A percentile compares a stretch with the other conserved stretches of the same genome.
Conservation (phyloP, 495 filamentous ascomycete genomes). For the Podospora sp. region DNA sequence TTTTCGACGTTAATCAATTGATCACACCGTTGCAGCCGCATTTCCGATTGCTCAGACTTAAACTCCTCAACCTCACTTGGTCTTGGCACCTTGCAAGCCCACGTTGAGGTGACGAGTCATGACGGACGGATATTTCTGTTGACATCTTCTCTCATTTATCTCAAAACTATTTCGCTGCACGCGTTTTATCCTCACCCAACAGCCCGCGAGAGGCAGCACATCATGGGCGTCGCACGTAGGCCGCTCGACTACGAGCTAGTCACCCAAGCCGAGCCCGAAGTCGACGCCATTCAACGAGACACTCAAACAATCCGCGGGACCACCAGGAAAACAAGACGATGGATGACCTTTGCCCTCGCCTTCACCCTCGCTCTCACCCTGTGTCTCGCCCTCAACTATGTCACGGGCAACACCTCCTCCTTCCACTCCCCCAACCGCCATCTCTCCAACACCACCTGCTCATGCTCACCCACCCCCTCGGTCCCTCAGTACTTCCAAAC, state of each 20-base stretch:
- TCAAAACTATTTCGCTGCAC: not conserved
- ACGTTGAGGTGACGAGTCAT: not conserved
- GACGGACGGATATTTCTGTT: not conserved
- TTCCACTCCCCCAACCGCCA: constrained; percentile 7
- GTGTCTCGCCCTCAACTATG: constrained; percentile 21
- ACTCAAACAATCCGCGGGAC: not conserved
- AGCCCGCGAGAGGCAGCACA: not conserved
- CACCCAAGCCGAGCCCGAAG: constrained; percentile 12
- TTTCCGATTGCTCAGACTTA: not conserved
- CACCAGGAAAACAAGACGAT: constrained; percentile 3
- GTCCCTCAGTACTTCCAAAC: constrained; percentile 63
- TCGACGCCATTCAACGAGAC: not conserved
- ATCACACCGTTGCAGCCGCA: not conserved
- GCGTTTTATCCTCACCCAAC: not conserved
- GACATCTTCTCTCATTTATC: not conserved
- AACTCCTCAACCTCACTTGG: not conserved
- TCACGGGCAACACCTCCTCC: constrained; percentile 20
- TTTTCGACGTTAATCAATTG: too few relatives aligned
- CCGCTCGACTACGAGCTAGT: constrained; percentile 20
- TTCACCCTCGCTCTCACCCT: constrained; percentile 24
- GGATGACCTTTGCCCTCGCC: constrained; percentile 6
- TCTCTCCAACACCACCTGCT: constrained; percentile 12
- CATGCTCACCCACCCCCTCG: constrained; percentile 20
- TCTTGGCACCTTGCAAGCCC: not conserved
- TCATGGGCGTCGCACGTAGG: not conserved